Base-by-base conservation (phyloP, 495 filamentous ascomycete species). In the Daldinia loculata region DNA sequence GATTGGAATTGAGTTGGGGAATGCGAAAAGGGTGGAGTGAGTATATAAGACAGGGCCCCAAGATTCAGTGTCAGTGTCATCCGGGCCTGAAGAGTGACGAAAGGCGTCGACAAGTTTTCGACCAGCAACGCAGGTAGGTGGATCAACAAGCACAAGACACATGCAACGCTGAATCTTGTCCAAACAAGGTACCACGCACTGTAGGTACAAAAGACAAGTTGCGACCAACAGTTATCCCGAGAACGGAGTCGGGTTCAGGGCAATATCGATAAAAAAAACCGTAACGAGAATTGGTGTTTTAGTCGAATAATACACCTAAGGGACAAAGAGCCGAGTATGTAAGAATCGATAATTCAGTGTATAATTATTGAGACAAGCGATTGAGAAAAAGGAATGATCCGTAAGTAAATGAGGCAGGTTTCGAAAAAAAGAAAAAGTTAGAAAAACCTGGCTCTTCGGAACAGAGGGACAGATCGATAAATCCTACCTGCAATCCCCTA, bases 1-100 rank as follows among this genome's bases (percentile, higher is more conserved):
- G 53, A 73, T 66, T 69, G 70, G 70, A 66, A 73, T 69, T 66
- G 66, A 45, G 70, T 62, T 71, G 74, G 69, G 70, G 73, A 64
- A 63, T 76, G 65, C 29, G 67, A 56, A 75, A 73, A 67, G 75
- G 74, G 74, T 70, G 69, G 72, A 75, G 69, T 71, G 75, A 64
- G 74, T 79, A 75, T 65, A 74, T 75, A 73, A 72, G 66, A 62
- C 66, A 69, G 51, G 70, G 56, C 66, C 61, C 65, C 70, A 58
- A 73, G 66, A 53, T 66, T 63, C 66, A 63, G 65, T 66, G 70
- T 63, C 66, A 63, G 65, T 66, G 70, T 73, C 70, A 73, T 73
- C 62, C 70, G 70, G 70, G 66, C 61, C 30, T 56, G 53, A 56
- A 30, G 61, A 73, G 70, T 73, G 70, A 73, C 70, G 70, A 73